Percentiles rank a stretch among this genome's conserved stretches.
phyloP scores from a whole-genome alignment of 768 basidiomycete species.

The Nevesoporus exiguus region DNA sequence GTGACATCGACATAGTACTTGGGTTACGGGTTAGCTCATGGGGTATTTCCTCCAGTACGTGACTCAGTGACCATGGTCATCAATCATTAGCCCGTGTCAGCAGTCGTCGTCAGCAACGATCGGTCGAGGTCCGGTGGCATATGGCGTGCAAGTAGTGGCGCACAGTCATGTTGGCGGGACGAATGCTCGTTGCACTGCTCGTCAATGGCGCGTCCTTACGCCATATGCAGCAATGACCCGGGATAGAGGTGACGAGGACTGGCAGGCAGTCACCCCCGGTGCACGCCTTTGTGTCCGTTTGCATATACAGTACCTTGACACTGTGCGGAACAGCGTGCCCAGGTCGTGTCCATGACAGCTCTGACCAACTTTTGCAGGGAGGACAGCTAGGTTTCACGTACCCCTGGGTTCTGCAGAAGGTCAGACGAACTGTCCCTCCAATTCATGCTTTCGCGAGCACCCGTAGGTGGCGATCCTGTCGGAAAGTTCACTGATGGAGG shows the following conservation, averaged over 20 bases:
- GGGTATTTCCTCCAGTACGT: not conserved
- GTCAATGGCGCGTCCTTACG: slow-evolving; percentile 43
- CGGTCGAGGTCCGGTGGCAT: not conserved
- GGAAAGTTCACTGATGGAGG: slow-evolving; percentile 27
- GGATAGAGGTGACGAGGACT: slow-evolving; percentile 13
- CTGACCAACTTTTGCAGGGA: slow-evolving; percentile 36
- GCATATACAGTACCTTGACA: slow-evolving; percentile 33
- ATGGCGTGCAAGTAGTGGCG: slow-evolving; percentile 11
- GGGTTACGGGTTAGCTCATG: not conserved
- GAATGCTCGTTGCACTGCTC: slow-evolving; percentile 36
- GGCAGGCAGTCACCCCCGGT: slow-evolving; percentile 53
- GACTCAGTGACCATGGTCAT: too few species aligned
- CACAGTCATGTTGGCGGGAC: slow-evolving; percentile 10
- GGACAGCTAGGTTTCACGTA: too few species aligned
- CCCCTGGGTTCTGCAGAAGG: too few species aligned
- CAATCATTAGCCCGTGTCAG: not conserved
- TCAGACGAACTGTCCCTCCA: too few species aligned
- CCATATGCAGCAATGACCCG: slow-evolving; percentile 43
- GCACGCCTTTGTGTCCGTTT: slow-evolving; percentile 38
- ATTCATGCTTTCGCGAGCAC: slow-evolving; percentile 35
- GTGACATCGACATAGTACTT: too few species aligned
- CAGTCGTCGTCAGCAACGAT: slow-evolving; percentile 22
- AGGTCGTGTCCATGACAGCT: slow-evolving; percentile 36
- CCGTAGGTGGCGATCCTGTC: slow-evolving; percentile 40
- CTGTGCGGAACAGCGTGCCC: slow-evolving; percentile 28